Percentiles rank a stretch among this genome's conserved stretches.
Conservation (phyloP, 768 basidiomycete species). For the Pleurotus eryngii region DNA sequence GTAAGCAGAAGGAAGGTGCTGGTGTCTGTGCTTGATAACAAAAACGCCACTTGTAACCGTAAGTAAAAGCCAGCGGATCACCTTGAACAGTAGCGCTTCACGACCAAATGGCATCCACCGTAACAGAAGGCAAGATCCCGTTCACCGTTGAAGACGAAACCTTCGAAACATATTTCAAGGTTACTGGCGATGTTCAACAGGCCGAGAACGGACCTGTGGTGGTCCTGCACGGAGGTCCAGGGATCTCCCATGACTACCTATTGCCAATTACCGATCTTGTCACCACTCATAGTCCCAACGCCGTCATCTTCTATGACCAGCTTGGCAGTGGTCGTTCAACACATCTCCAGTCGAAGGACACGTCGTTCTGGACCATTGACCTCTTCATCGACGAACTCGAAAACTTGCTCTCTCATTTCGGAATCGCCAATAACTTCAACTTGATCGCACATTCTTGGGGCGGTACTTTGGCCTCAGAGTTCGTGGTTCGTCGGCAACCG, state of each 20-base stretch:
- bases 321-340: slow-evolving; percentile 51
- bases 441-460: slow-evolving; percentile 48
- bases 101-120: not conserved
- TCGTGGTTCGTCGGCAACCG: slow-evolving; percentile 17
- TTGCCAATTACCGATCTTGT: slow-evolving; percentile 36
- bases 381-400: slow-evolving; percentile 49
- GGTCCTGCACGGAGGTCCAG: slow-evolving; percentile 50
- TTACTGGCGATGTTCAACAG: slow-evolving; percentile 32
- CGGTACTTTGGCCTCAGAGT: slow-evolving; percentile 18
- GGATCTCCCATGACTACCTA: slow-evolving; percentile 42
- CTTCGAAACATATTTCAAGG: slow-evolving; percentile 43
- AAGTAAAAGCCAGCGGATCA: too few species aligned
- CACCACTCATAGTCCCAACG: slow-evolving; percentile 28
- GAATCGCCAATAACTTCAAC: slow-evolving; percentile 36
- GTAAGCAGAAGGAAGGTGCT: not conserved
- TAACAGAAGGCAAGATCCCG: slow-evolving; percentile 16
- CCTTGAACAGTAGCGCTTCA: not conserved
- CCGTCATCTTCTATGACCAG: slow-evolving; percentile 53
- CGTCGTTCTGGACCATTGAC: slow-evolving; percentile 44
- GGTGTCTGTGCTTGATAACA: not conserved
- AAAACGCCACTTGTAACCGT: too few species aligned
- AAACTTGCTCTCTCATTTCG: slow-evolving; percentile 38
- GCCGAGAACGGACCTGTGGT: slow-evolving; percentile 33
- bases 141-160: slow-evolving; percentile 15
- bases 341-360: slow-evolving; percentile 40